Percentiles rank a stretch among this genome's conserved stretches.
These are phyloP conservation scores for Trichoderma oligosporum DNA, from an alignment of 2,329 filamentous ascomycete species.

Conservation along the genomic window DNA sequence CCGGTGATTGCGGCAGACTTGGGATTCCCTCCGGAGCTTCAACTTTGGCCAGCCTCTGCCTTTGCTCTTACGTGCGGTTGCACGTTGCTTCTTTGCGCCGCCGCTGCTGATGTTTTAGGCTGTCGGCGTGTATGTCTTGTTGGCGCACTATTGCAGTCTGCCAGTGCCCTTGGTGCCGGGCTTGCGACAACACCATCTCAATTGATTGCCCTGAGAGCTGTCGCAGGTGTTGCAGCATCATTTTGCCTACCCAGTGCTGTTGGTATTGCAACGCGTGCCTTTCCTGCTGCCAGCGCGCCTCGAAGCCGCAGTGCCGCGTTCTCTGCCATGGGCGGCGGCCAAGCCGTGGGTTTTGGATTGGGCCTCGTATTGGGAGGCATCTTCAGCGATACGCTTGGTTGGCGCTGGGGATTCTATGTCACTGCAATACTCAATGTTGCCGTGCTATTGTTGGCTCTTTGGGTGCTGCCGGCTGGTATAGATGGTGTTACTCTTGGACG, in stretches of 20 bases:
- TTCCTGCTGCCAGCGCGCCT: not conserved
- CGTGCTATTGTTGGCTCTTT: not conserved
- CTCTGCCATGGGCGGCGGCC: slow-evolving; percentile 21
- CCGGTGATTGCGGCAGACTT: slow-evolving; percentile 13
- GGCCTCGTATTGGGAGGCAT: slow-evolving; percentile 39
- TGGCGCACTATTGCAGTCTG: not conserved
- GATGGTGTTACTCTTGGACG: not conserved
- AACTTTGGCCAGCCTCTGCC: not conserved
- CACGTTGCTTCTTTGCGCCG: slow-evolving; percentile 9
- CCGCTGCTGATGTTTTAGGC: slow-evolving; percentile 9
- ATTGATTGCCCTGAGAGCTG: slow-evolving; percentile 28
- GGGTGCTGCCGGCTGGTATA: not conserved
- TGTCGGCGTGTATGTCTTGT: not conserved
- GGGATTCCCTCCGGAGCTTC: not conserved
- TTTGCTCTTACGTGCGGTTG: slow-evolving; percentile 12
- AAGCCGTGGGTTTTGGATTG: slow-evolving; percentile 43
- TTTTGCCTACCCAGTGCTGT: slow-evolving; percentile 28
- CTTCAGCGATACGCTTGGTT: slow-evolving; percentile 39
- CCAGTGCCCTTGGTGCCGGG: not conserved
- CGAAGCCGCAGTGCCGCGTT: slow-evolving; percentile 8
- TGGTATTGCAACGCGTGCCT: slow-evolving; percentile 23
- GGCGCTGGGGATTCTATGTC: slow-evolving; percentile 40
- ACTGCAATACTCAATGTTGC: slow-evolving; percentile 19
- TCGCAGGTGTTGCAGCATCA: slow-evolving; percentile 28
- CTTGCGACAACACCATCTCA: slow-evolving; percentile 10